Conservation (phyloP, 179 eudicot genomes). For the Amaranthus tricolor region DNA sequence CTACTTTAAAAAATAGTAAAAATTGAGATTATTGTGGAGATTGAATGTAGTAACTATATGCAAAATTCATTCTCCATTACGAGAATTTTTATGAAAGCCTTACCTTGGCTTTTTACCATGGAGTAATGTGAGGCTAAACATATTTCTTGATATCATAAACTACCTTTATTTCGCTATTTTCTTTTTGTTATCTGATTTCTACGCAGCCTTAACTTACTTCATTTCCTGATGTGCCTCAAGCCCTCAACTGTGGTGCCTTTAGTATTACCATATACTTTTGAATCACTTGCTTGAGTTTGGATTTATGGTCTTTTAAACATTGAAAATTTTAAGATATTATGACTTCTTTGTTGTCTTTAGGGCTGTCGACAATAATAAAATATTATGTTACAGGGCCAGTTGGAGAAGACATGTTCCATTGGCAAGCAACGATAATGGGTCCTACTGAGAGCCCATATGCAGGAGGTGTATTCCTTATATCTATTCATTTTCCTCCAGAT, state of each 20-base stretch:
- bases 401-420: constrained; percentile 40
- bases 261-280: neutral
- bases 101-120: neutral
- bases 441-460: constrained; percentile 40
- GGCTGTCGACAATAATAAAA: neutral
- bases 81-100: too few relatives aligned
- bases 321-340: neutral
- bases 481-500: constrained; percentile 41
- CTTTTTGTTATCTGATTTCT: neutral
- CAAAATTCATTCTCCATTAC: too few relatives aligned
- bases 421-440: constrained; percentile 48
- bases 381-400: constrained; percentile 28
- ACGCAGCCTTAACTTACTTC: neutral
- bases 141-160: neutral
- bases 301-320: neutral
- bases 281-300: neutral
- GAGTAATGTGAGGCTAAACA: neutral
- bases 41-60: too few relatives aligned
- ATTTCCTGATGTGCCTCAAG: neutral
- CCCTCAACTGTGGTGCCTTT: neutral
- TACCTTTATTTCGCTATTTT: too few relatives aligned
- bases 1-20: too few relatives aligned
- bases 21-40: too few relatives aligned
- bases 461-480: constrained; percentile 38
- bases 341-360: neutral